Conservation (phyloP, 2,329 filamentous ascomycete genomes). For the Daldinia sp. region DNA sequence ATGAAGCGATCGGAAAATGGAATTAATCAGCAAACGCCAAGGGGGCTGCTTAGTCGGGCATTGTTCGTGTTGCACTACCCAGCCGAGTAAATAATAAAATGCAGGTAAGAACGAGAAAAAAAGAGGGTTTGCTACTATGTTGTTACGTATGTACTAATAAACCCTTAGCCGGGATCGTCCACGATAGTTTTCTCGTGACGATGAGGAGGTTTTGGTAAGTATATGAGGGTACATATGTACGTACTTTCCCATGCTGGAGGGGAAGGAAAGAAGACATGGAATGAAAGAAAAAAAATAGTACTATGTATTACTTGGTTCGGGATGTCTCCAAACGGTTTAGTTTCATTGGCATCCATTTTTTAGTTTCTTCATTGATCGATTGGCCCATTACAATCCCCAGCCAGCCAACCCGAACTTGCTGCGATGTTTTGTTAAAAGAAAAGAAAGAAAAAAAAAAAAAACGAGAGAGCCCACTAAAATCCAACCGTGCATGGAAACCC, state of each 20-base stretch:
- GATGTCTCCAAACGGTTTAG: background rate
- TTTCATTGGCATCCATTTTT: background rate
- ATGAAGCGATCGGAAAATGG: background rate
- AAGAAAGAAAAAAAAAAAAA: background rate
- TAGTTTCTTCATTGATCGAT: background rate
- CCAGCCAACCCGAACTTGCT: background rate
- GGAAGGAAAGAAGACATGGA: too few relatives aligned
- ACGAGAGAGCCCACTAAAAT: slow-evolving; percentile 19
- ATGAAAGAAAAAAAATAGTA: background rate
- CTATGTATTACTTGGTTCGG: background rate
- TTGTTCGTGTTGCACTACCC: background rate
- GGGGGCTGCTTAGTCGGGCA: slow-evolving; percentile 1
- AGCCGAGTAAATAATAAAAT: background rate
- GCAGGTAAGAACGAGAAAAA: background rate
- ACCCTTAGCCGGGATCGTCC: slow-evolving; percentile 10
- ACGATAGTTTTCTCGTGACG: slow-evolving; percentile 12
- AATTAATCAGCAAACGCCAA: slow-evolving; percentile 10
- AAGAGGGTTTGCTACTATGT: slow-evolving; percentile 2
- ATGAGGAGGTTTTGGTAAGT: background rate
- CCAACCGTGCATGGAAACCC: slow-evolving; percentile 34
- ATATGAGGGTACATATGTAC: background rate
- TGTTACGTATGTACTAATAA: background rate
- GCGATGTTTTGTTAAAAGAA: background rate
- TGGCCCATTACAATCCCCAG: background rate
- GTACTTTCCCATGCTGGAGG: background rate